Base-by-base conservation (phyloP, 768 basidiomycete genomes). In the Hortiboletus campestris region DNA sequence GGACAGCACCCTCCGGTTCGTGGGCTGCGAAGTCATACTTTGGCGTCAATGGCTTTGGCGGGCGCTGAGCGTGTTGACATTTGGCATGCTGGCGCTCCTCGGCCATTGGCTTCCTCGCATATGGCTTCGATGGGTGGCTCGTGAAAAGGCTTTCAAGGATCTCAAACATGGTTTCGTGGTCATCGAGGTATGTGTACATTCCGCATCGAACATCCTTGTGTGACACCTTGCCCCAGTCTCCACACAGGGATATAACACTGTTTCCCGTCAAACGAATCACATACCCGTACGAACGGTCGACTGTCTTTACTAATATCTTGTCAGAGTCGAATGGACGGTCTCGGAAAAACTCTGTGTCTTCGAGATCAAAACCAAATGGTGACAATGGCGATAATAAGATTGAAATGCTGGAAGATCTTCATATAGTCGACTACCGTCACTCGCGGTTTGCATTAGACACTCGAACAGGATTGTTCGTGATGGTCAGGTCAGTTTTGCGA, bases 61-160 rank as follows among this genome's bases (percentile, higher is more conserved):
- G 59, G 32, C 78, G 12, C 81, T 82, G 6, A 91, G 90, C 63
- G 59, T 90, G 7, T 47, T 88, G 9, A 83, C 85, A 2, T 73
- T 86, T 12, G 96, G 97, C 6, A 69, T 83, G 6, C 75, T 98
- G 20, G 86, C 81, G 12, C 78, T 99, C 17, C 71, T 95, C 10
- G 95, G 94, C 4, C 86, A 94, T 64, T 99, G 97, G 97, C 85
- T 97, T 60, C 97, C 97, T 53, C 82, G 80, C 6, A 60, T 94
- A 28, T 98, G 97, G 97, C 81, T 98, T 48, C 83, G 83, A 29
- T 95, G 88, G 82, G 89, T 91, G 20, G 84, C 92, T 2, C 79
- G 75, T 43, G 91, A 95, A 70, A 91, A 83, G 50, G 88, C 89
- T 20, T 99, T 98, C 64, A 83, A 84, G 46, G 75, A 90, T 53